phyloP scores from a whole-genome alignment of 2,329 filamentous ascomycete genomes.

The Verticillium klebahnii region DNA sequence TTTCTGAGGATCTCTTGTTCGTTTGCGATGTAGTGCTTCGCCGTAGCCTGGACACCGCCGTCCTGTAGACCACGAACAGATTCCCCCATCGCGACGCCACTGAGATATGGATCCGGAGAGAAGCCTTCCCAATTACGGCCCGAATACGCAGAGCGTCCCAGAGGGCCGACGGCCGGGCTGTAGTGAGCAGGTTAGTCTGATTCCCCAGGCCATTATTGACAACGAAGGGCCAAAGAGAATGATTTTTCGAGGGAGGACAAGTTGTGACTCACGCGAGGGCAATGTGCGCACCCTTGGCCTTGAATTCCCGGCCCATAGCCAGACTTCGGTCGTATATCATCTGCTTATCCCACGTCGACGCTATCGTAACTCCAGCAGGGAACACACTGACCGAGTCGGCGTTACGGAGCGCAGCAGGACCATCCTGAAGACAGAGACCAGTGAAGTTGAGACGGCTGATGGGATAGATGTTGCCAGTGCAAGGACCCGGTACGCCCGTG shows the following conservation, averaged over 20 bases:
- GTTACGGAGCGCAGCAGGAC: constrained; percentile 42
- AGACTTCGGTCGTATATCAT: constrained; percentile 6
- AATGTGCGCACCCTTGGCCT: constrained; percentile 11
- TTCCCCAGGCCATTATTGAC: not conserved
- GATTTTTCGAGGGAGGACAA: too few species aligned
- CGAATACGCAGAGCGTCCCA: constrained; percentile 55
- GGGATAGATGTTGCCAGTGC: constrained; percentile 11
- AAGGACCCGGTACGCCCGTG: constrained; percentile 24
- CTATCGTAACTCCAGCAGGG: constrained; percentile 56
- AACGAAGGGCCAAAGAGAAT: too few species aligned
- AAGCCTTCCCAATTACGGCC: constrained; percentile 62
- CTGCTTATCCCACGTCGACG: constrained; percentile 5
- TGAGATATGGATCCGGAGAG: constrained; percentile 54
- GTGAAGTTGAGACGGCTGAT: constrained; percentile 9
- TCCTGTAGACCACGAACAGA: constrained; percentile 38
- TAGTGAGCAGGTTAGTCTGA: constrained; percentile 53
- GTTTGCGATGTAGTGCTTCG: constrained; percentile 64
- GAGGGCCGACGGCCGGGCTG: constrained; percentile 68
- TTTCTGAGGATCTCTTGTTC: constrained; percentile 64
- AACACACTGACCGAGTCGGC: constrained; percentile 42
- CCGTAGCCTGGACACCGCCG: constrained; percentile 29
- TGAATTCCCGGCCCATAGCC: constrained; percentile 8
- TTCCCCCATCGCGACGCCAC: constrained; percentile 37
- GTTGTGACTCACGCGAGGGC: constrained; percentile 22
- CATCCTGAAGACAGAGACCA: constrained; percentile 12